phyloP scores from a whole-genome alignment of 345 rosid species.

The Eucalyptus cloeziana region DNA sequence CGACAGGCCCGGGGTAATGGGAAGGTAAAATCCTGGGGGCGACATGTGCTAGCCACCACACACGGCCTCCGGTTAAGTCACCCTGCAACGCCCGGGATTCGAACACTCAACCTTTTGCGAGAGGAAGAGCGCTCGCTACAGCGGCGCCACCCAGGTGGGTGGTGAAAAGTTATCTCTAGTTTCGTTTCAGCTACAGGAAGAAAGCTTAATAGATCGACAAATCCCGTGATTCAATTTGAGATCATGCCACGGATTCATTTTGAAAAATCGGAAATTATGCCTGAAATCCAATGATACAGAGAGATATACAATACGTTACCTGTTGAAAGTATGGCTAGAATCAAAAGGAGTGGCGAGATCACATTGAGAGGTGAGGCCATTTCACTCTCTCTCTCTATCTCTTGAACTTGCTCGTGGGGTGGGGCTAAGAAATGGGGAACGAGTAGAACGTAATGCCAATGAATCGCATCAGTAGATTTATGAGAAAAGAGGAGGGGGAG shows the following conservation, averaged over 20 bases:
- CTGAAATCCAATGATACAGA: background rate
- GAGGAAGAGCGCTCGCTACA: too few species aligned
- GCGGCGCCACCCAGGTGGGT: too few species aligned
- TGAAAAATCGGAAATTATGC: background rate
- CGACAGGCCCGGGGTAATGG: too few species aligned
- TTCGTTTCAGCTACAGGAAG: background rate
- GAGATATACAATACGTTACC: conserved; percentile 10
- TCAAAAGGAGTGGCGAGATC: conserved; percentile 11
- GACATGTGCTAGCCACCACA: too few species aligned
- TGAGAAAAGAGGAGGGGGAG: conserved; percentile 3
- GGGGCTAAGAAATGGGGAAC: background rate
- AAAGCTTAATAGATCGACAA: background rate
- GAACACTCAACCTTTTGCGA: too few species aligned
- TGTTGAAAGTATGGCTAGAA: conserved; percentile 12
- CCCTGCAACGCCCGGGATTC: too few species aligned
- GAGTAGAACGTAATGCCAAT: background rate
- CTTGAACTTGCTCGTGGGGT: background rate
- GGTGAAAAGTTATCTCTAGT: background rate
- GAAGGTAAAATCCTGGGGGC: too few species aligned
- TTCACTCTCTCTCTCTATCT: background rate
- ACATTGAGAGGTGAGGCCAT: conserved; percentile 20
- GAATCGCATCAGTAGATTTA: background rate
- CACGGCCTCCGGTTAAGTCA: too few species aligned
- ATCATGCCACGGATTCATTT: background rate
- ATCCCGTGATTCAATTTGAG: background rate